Evolutionary conservation across 495 filamentous ascomycete genomes (phyloP).

Genomic region (Darksidea phi): DNA sequence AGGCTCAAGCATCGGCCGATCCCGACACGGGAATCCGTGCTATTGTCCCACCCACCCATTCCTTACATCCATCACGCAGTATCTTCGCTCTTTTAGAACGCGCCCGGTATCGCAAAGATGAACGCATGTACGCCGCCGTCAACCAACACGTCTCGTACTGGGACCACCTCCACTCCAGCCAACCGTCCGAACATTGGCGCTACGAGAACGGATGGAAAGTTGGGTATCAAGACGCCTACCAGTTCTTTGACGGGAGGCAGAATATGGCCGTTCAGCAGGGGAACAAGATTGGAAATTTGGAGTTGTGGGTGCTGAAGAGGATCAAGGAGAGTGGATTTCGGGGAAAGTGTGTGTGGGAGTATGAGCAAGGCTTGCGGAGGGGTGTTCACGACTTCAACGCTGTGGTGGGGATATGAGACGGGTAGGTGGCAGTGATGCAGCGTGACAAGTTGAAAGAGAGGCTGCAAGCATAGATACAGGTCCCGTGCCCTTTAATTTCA

Average conservation of each 20-base stretch:
- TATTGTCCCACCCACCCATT: constrained; percentile 43
- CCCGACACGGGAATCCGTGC: constrained; percentile 29
- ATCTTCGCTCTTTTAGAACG: constrained; percentile 36
- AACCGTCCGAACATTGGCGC: constrained; percentile 50
- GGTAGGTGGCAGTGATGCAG: neutral
- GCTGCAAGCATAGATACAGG: too few relatives aligned
- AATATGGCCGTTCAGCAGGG: neutral
- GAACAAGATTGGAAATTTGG: constrained; percentile 50
- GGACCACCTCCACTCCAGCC: constrained; percentile 45
- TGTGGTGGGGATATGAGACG: constrained; percentile 35
- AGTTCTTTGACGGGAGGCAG: constrained; percentile 48
- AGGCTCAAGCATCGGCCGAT: constrained; percentile 43
- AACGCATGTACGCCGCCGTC: constrained; percentile 38
- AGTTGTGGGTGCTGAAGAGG: constrained; percentile 56
- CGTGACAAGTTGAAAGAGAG: too few relatives aligned
- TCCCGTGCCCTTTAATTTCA: too few relatives aligned
- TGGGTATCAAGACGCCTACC: constrained; percentile 52
- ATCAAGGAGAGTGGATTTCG: constrained; percentile 47
- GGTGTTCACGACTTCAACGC: constrained; percentile 49
- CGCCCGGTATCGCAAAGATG: constrained; percentile 41
- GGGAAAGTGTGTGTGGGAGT: constrained; percentile 51
- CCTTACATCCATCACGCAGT: constrained; percentile 40
- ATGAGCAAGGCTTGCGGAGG: constrained; percentile 52
- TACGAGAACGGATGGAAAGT: constrained; percentile 55
- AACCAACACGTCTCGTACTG: constrained; percentile 48